Evolutionary conservation across 129 eudicot genomes (phyloP), one percentile per base, ranked within the genome.

Genomic region (Calendula officinalis): DNA sequence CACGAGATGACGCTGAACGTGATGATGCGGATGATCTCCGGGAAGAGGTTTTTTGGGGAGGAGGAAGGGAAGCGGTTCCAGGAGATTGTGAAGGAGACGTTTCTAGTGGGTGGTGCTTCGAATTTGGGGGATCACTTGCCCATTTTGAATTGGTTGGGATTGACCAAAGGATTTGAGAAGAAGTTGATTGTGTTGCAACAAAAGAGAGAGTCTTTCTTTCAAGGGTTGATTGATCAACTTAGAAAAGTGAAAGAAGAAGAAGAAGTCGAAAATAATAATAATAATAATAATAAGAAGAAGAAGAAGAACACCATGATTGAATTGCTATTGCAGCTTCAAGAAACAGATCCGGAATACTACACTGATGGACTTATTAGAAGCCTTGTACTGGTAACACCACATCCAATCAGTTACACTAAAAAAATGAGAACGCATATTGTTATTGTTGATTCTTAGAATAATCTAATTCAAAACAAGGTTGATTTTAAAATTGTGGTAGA

Each of bases 261-360:
- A 5, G 37, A 13, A 44, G 27, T 4, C 9, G 30, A 22, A 6
- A 37, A 42, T 33, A 16, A 46, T 6, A 12, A 3, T 27, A 12
- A 41, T 6, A 30, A 11, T 35, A 7, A 35, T 6, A 5, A 34
- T 11, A 22, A 22, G 11, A 8, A 36, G 16, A 59, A n/a, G 62
- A 43, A 8, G 70, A 59, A 37, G 67, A 64, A 47, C 47, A 69
- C 75, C 0, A 38, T 79, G 61, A 54, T 83, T 70, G 77, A 76
- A 44, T 41, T 63, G 16, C 22, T 83, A 22, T 44, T 80, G 64
- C 34, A 43, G 4, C 52, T 73, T 33, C 85, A 83, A 48, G 44
- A 62, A 13, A 30, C 65, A 2, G 75, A 73, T 6, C 80, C 84
- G 5, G 80, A 54, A 1, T 79, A 49, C 46, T 83, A 68, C 62